phyloP scores from a whole-genome alignment of 2,329 filamentous ascomycete species.

The Pseudocercospora ulei region DNA sequence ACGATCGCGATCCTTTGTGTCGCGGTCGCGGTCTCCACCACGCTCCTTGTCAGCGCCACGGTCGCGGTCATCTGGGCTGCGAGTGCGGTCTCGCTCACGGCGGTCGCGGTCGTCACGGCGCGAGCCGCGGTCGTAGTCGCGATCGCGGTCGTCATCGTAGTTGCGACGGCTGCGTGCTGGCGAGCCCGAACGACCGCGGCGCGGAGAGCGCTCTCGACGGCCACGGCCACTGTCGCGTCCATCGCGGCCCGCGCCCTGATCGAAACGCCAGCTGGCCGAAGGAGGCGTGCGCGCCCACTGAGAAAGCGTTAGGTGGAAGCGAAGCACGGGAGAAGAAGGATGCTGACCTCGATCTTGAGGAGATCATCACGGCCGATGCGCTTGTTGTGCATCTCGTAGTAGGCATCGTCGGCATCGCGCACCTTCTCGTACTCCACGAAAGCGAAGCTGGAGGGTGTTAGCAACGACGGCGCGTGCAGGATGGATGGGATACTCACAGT shows the following conservation, averaged over 20 bases:
- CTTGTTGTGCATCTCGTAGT: slow-evolving; percentile 99
- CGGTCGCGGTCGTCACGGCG: slow-evolving; percentile 63
- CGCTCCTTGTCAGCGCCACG: slow-evolving; percentile 41
- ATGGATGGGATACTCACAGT: slow-evolving; percentile 58
- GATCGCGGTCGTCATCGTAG: slow-evolving; percentile 69
- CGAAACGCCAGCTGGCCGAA: slow-evolving; percentile 96
- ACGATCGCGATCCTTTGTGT: slow-evolving; percentile 54
- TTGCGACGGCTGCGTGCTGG: slow-evolving; percentile 53
- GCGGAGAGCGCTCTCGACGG: slow-evolving; percentile 60
- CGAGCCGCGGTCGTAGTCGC: slow-evolving; percentile 61
- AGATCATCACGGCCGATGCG: slow-evolving; percentile 90
- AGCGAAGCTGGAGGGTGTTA: slow-evolving; percentile 60
- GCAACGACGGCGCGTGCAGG: slow-evolving; percentile 20
- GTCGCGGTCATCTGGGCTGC: slow-evolving; percentile 39
- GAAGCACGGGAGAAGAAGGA: background rate
- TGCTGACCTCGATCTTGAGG: slow-evolving; percentile 86
- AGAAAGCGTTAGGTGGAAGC: slow-evolving; percentile 19
- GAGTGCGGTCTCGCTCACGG: slow-evolving; percentile 61
- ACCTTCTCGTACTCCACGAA: slow-evolving; percentile 99
- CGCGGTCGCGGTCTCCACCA: slow-evolving; percentile 49
- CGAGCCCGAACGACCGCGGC: slow-evolving; percentile 51
- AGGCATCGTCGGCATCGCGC: slow-evolving; percentile 95
- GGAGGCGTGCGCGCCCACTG: slow-evolving; percentile 98
- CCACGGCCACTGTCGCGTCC: slow-evolving; percentile 49
- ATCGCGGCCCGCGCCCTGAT: slow-evolving; percentile 56